Percentiles rank a stretch among this genome's conserved stretches.
phyloP scores from a whole-genome alignment of 169 alveolate species.

The Plasmodium falciparum region DNA sequence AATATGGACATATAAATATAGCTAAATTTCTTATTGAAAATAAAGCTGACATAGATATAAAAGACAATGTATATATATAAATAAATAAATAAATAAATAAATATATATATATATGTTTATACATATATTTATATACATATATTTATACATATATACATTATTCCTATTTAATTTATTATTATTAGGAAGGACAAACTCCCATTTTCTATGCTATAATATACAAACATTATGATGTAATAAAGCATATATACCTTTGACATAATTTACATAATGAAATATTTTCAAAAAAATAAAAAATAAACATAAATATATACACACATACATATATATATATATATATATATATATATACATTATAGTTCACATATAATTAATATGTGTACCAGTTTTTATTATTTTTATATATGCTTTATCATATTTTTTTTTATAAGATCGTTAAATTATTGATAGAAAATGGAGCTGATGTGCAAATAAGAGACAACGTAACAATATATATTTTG shows the following conservation, averaged over 20 bases:
- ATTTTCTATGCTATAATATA: slow-evolving; percentile 69
- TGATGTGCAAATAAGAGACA: slow-evolving; percentile 67
- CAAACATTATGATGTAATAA: slow-evolving; percentile 63
- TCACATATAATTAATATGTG: no score
- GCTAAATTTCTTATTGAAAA: slow-evolving; percentile 67
- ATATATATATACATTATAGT: no score
- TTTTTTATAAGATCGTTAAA: slow-evolving; percentile 29
- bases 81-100: slow-evolving; percentile 1
- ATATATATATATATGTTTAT: neutral
- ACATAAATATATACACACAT: slow-evolving; percentile 6
- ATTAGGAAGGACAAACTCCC: slow-evolving; percentile 63
- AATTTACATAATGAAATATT: no score
- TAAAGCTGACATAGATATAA: slow-evolving; percentile 49
- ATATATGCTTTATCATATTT: neutral
- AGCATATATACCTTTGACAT: neutral
- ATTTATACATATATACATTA: neutral
- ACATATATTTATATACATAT: neutral
- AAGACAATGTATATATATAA: slow-evolving; percentile 32
- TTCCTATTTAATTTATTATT: neutral
- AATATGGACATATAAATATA: slow-evolving; percentile 50
- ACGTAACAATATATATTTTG: slow-evolving; percentile 13
- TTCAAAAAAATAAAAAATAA: no score
- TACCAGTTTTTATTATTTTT: no score
- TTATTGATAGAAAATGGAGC: slow-evolving; percentile 59
- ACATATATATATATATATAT: neutral